phyloP scores from a whole-genome alignment of 441 rosid genomes.

The Adansonia grandidieri region DNA sequence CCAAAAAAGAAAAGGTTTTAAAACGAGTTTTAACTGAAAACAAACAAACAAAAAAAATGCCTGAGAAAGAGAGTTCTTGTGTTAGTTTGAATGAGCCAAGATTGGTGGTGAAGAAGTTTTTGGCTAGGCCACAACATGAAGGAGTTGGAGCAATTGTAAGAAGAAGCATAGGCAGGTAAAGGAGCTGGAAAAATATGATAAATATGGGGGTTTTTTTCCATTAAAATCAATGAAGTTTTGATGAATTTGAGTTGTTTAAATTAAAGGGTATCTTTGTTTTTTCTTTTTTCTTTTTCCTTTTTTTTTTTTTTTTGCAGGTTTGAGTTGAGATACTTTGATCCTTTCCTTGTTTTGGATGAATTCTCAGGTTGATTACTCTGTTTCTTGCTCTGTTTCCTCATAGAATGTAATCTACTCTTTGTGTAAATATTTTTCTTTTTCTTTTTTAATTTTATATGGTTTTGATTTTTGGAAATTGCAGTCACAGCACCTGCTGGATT shows the following conservation, averaged over 20 bases:
- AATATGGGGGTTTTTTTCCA: background rate
- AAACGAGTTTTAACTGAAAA: background rate
- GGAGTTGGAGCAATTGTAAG: constrained; percentile 81
- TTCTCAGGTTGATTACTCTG: constrained; percentile 62
- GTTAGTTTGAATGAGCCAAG: constrained; percentile 45
- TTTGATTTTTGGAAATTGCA: constrained; percentile 34
- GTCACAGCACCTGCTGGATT: constrained; percentile 89
- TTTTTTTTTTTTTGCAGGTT: constrained; percentile 48
- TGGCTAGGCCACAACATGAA: constrained; percentile 85
- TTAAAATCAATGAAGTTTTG: background rate
- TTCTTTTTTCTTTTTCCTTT: no score
- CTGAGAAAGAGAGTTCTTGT: constrained; percentile 25
- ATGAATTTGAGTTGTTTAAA: constrained; percentile 15
- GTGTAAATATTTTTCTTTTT: no score
- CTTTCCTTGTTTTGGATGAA: constrained; percentile 86
- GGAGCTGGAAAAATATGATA: background rate
- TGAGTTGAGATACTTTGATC: constrained; percentile 84
- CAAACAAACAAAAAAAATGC: constrained; percentile 31
- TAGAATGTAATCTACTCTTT: background rate
- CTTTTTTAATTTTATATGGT: background rate
- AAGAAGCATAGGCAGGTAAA: constrained; percentile 90
- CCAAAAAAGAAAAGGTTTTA: background rate
- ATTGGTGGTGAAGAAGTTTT: constrained; percentile 65
- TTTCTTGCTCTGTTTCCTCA: constrained; percentile 33
- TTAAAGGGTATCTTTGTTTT: constrained; percentile 30